Percentiles rank a stretch among this genome's conserved stretches.
These are phyloP conservation scores for Plantago ovata DNA, from an alignment of 257 asterid species.

Conservation along the genomic window DNA sequence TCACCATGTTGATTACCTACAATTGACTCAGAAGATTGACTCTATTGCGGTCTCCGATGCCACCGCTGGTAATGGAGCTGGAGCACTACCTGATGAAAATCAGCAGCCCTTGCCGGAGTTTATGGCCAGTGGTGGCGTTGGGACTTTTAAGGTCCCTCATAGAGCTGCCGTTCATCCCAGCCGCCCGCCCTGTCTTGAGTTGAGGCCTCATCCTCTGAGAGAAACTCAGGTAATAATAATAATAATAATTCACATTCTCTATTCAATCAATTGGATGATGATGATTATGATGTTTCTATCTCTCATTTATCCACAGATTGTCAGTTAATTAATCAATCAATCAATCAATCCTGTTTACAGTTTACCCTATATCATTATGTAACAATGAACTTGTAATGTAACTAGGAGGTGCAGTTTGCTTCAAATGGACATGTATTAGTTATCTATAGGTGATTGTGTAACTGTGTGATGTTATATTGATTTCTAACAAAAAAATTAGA, in stretches of 20 bases:
- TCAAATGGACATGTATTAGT: no score
- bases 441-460: neutral
- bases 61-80: neutral
- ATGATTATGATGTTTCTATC: no score
- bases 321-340: neutral
- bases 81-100: conserved; percentile 14
- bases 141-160: conserved; percentile 46
- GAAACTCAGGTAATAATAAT: conserved; percentile 59
- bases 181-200: conserved; percentile 61
- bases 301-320: no score
- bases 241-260: no score
- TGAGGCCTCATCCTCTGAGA: conserved; percentile 68
- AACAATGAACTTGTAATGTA: no score
- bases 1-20: conserved; percentile 29
- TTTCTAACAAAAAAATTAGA: no score
- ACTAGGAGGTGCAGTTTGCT: no score
- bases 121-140: conserved; percentile 54
- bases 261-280: no score
- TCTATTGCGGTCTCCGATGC: conserved; percentile 9
- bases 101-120: conserved; percentile 48
- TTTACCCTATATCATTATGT: no score
- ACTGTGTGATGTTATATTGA: neutral
- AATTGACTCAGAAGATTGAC: conserved; percentile 21
- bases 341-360: neutral
- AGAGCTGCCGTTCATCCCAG: conserved; percentile 58